Evolutionary conservation across 2,329 filamentous ascomycete species (phyloP).

Genomic region (Zasmidium cellare): DNA sequence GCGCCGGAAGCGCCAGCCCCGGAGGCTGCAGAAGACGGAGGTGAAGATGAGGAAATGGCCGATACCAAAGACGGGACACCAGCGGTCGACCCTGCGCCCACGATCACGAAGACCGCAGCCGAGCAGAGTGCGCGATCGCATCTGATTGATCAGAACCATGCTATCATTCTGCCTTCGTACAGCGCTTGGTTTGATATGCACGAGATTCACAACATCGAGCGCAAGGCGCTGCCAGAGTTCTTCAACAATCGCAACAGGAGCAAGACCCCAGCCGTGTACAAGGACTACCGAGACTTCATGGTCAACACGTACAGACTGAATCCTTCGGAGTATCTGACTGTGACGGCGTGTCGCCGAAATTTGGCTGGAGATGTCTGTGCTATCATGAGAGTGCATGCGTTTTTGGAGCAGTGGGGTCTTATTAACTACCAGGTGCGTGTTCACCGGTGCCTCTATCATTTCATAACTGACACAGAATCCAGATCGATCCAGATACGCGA

Average conservation of each 20-base stretch:
- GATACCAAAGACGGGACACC: constrained; percentile 51
- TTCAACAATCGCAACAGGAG: constrained; percentile 98
- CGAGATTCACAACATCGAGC: constrained; percentile 83
- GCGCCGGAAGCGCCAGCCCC: constrained; percentile 36
- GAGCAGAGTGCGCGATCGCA: constrained; percentile 89
- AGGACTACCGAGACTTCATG: constrained; percentile 99
- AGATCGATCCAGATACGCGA: constrained; percentile 95
- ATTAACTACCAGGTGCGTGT: constrained; percentile 89
- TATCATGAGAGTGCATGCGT: constrained; percentile 98
- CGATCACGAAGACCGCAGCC: constrained; percentile 75
- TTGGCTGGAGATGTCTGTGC: constrained; percentile 96
- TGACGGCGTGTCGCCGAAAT: constrained; percentile 93
- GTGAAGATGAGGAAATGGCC: constrained; percentile 55
- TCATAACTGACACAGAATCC: constrained; percentile 2
- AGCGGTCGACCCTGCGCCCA: constrained; percentile 26
- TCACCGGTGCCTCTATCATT: neutral
- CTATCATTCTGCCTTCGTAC: constrained; percentile 95
- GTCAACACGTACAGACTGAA: constrained; percentile 98
- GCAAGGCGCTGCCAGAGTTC: constrained; percentile 93
- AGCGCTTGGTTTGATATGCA: constrained; percentile 99
- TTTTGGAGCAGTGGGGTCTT: constrained; percentile 96
- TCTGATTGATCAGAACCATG: constrained; percentile 88
- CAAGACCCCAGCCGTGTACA: constrained; percentile 96
- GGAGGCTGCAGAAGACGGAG: constrained; percentile 33
- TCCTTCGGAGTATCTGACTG: constrained; percentile 92